Evolutionary conservation across 192 early-diverging fungal species (phyloP), one percentile per base, ranked within the genome.

Genomic region (Backusella liffmaniae): DNA sequence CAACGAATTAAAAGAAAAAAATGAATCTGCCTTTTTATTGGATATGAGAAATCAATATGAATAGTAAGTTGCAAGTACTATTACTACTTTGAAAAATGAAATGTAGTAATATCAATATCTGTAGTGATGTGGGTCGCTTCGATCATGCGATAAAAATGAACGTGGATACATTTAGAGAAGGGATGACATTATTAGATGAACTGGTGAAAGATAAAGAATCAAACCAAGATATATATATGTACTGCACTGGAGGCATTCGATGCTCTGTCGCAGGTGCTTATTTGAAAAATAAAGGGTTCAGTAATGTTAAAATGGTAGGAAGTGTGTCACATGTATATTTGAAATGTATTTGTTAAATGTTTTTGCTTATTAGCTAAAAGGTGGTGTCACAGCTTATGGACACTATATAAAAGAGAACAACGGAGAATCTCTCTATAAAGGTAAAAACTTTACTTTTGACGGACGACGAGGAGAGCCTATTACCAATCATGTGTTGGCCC

Each of bases 1-100:
- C 69, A 69, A 79, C 9, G 86, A 86, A 67, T 76, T 93, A 16
- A 82, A 80, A 6, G 75, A 80, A 18, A 73, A 76, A 39, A 72
- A 71, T 0, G 62, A 82, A 26, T 70, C 85, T 36, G 77, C 80
- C 5, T 71, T 90, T 65, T 65, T 94, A 23, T 82, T 93, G 18
- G 93, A 94, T 66, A 94, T 94, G 93, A 85, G 93, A 71, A 94
- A 94, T 73, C 88, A 87, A 37, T 94, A 94, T 77, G 93, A 94
- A 82, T 87, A 84, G 88, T 86, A 81, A 67, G 79, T 75, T 1
- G 12, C 39, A 35, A 4, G 18, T 5, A 6, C 16, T 13, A 13
- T 30, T 29, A 29, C 32, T 26, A 65, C 12, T 67, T 30, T 13
- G 9, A 26, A 16, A 65, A 15, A 23, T 4, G 16, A n/a, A n/a